Conservation (phyloP, 2,329 filamentous ascomycete species). For the Talaromyces rugulosus region DNA sequence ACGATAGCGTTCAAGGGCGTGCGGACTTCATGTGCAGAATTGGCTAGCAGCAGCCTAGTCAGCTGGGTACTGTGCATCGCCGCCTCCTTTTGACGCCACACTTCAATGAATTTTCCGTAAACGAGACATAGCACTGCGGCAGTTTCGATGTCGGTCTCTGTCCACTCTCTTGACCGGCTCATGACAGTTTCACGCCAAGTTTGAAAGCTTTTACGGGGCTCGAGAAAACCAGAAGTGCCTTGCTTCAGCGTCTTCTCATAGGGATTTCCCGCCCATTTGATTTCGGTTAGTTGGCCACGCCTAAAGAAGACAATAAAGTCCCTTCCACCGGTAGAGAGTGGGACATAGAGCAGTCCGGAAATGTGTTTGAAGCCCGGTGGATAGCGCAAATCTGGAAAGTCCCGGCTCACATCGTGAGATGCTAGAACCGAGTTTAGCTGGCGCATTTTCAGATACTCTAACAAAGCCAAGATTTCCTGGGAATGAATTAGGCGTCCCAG, state of each 20-base stretch:
- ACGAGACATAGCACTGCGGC: constrained; percentile 83
- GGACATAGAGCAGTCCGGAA: constrained; percentile 76
- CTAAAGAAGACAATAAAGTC: constrained; percentile 93
- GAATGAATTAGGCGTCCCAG: constrained; percentile 69
- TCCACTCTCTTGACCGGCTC: constrained; percentile 82
- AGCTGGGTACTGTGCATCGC: constrained; percentile 77
- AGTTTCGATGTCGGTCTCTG: constrained; percentile 82
- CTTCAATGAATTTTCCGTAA: constrained; percentile 86
- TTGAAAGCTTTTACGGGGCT: constrained; percentile 74
- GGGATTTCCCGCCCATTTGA: constrained; percentile 82
- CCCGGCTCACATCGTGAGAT: constrained; percentile 68
- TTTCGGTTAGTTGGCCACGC: constrained; percentile 68
- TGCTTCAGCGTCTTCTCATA: constrained; percentile 73
- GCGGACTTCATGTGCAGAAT: constrained; percentile 86
- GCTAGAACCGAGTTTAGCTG: constrained; percentile 70
- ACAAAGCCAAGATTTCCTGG: constrained; percentile 76
- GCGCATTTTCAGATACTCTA: constrained; percentile 78
- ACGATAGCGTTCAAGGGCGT: constrained; percentile 91
- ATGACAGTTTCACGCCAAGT: constrained; percentile 75
- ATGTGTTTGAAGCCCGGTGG: constrained; percentile 73
- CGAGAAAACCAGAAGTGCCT: constrained; percentile 67
- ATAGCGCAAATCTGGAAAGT: constrained; percentile 80
- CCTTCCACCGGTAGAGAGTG: constrained; percentile 66
- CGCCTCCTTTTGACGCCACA: constrained; percentile 87
- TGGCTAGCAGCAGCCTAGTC: constrained; percentile 73